Percentiles rank a stretch among this genome's conserved stretches.
Conservation (phyloP, 805 yeast species). For the Yarrowia yakushimensis region DNA sequence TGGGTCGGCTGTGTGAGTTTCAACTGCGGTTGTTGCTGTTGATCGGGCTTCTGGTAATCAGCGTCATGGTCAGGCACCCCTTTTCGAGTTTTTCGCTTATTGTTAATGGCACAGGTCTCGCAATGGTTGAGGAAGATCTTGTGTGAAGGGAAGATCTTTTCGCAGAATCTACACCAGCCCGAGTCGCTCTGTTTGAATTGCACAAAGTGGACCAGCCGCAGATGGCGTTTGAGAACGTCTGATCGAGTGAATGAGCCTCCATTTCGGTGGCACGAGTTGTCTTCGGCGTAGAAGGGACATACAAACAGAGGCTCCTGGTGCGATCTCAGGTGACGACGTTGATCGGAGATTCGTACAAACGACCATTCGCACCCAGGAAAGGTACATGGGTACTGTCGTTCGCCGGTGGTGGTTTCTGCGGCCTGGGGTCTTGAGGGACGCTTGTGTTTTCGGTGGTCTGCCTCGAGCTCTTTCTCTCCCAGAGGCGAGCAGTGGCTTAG, state of each 20-base stretch:
- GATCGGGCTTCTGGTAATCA: not conserved
- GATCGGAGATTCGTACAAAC: conserved; percentile 64
- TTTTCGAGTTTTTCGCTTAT: conserved; percentile 5
- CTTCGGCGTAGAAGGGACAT: conserved; percentile 70
- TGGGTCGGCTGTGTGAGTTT: not conserved
- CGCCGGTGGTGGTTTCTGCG: conserved; percentile 27
- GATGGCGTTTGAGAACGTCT: conserved; percentile 72
- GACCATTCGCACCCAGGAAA: conserved; percentile 59
- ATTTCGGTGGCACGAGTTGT: conserved; percentile 69
- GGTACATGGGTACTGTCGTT: conserved; percentile 40
- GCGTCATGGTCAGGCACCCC: not conserved
- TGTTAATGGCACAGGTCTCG: conserved; percentile 50
- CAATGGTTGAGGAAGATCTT: conserved; percentile 64
- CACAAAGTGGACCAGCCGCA: conserved; percentile 64
- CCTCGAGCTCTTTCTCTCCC: conserved; percentile 13
- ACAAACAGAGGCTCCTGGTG: conserved; percentile 64
- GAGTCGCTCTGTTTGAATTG: conserved; percentile 49
- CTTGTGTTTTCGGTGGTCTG: conserved; percentile 16
- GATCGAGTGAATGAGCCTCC: conserved; percentile 72
- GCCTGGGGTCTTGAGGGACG: conserved; percentile 10
- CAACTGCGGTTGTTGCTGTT: not conserved
- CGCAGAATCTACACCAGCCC: conserved; percentile 69
- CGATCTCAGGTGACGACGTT: conserved; percentile 62
- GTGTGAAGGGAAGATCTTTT: conserved; percentile 50
- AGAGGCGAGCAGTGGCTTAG: conserved; percentile 18